These are phyloP conservation scores for Camellia lanceoleosa DNA, from an alignment of 148 eudicot species.

Conservation along the genomic window DNA sequence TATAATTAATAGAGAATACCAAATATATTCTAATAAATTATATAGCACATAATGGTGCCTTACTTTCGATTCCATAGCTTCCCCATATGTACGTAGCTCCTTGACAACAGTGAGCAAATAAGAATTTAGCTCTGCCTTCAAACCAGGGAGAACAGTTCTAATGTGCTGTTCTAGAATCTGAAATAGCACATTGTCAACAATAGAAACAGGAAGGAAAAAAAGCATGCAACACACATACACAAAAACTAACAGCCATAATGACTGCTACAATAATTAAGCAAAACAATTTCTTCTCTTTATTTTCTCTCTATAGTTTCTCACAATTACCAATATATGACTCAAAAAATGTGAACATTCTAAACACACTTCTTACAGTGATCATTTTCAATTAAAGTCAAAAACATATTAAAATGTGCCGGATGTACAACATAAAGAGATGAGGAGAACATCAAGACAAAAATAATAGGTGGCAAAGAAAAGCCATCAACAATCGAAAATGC, in stretches of 20 bases:
- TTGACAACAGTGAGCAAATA: slow-evolving; percentile 35
- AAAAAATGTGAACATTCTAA: too few relatives aligned
- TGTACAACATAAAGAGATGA: too few relatives aligned
- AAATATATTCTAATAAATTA: not conserved
- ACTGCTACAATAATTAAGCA: not conserved
- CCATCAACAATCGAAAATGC: too few relatives aligned
- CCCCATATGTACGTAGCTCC: slow-evolving; percentile 47
- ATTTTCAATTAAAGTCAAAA: too few relatives aligned
- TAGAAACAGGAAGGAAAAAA: not conserved
- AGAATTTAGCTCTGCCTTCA: slow-evolving; percentile 43
- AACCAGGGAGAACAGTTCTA: slow-evolving; percentile 36
- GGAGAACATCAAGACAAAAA: too few relatives aligned
- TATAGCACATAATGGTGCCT: slow-evolving; percentile 6
- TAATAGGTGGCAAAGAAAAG: too few relatives aligned
- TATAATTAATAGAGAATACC: not conserved
- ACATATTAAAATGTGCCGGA: too few relatives aligned
- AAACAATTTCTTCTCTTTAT: not conserved
- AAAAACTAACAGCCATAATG: not conserved
- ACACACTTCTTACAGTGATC: too few relatives aligned
- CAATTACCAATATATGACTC: too few relatives aligned
- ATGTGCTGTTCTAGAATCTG: slow-evolving; percentile 58
- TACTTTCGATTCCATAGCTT: slow-evolving; percentile 42
- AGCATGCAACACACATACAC: not conserved
- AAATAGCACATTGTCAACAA: slow-evolving; percentile 5
- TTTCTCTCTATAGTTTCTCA: not conserved